Evolutionary conservation across 2,329 filamentous ascomycete genomes (phyloP).

Genomic region (Pestalotiopsis sp.): DNA sequence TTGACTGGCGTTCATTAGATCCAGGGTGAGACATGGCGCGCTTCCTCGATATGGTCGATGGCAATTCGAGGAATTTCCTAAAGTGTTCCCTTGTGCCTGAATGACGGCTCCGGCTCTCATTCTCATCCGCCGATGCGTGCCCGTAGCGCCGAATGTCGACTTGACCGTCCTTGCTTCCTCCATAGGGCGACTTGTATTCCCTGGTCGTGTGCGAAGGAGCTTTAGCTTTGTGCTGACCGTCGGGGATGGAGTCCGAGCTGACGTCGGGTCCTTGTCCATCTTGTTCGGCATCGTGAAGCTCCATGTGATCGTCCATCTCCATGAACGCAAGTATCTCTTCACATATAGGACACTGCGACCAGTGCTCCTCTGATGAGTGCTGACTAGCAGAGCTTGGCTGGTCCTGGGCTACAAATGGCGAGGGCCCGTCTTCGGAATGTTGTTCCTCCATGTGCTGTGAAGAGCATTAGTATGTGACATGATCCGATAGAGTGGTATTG

Average conservation of each 20-base stretch:
- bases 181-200: constrained; percentile 14
- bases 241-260: constrained; percentile 13
- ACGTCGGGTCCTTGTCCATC: constrained; percentile 35
- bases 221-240: not conserved
- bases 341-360: constrained; percentile 60
- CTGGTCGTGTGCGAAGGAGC: not conserved
- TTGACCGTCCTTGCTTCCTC: not conserved
- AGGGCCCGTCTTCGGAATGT: constrained; percentile 27
- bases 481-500: not conserved
- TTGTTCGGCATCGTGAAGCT: constrained; percentile 58
- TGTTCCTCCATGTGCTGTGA: constrained; percentile 30
- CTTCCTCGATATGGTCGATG: constrained; percentile 13
- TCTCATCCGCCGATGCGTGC: not conserved
- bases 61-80: constrained; percentile 35
- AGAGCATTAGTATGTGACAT: not conserved
- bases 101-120: not conserved
- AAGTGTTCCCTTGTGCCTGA: constrained; percentile 22
- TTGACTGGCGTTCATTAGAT: constrained; percentile 6
- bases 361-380: constrained; percentile 35
- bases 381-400: not conserved
- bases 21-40: not conserved
- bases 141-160: not conserved
- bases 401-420: constrained; percentile 25
- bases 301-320: constrained; percentile 61
- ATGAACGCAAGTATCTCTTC: constrained; percentile 56